These are phyloP conservation scores for Taxawa tesnikishii DNA, from an alignment of 2,329 filamentous ascomycete species.

Conservation along the genomic window DNA sequence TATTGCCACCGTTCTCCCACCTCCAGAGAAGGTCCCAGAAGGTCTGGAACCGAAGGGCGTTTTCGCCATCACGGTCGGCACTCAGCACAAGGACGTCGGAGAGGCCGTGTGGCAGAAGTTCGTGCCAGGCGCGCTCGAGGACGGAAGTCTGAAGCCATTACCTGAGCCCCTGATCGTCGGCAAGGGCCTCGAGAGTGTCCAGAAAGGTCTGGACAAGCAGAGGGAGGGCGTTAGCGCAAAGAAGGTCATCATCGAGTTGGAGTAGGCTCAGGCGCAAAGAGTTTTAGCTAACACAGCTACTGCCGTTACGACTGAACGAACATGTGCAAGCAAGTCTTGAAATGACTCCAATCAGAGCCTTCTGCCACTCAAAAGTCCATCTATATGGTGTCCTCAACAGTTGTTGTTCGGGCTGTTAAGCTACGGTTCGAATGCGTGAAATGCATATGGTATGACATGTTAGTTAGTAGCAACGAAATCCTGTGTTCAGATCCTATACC, in stretches of 20 bases:
- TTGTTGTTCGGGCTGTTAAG: too few relatives aligned
- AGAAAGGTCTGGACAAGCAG: slow-evolving; percentile 23
- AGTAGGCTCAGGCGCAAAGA: too few relatives aligned
- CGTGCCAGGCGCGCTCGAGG: slow-evolving; percentile 18
- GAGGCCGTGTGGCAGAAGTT: slow-evolving; percentile 20
- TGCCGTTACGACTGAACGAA: too few relatives aligned
- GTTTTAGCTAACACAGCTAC: too few relatives aligned
- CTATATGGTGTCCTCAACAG: too few relatives aligned
- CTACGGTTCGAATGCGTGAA: too few relatives aligned
- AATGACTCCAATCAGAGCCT: too few relatives aligned
- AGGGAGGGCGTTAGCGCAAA: slow-evolving; percentile 26
- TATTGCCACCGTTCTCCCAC: slow-evolving; percentile 8
- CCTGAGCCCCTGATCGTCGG: slow-evolving; percentile 26
- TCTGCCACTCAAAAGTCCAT: too few relatives aligned
- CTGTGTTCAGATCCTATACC: too few relatives aligned
- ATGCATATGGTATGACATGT: too few relatives aligned
- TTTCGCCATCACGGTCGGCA: slow-evolving; percentile 11
- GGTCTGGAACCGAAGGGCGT: slow-evolving; percentile 16
- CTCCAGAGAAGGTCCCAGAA: slow-evolving; percentile 12
- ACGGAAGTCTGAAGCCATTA: slow-evolving; percentile 16
- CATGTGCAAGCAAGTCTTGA: too few relatives aligned
- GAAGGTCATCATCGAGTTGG: slow-evolving; percentile 24
- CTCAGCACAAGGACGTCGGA: slow-evolving; percentile 13
- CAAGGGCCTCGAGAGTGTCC: slow-evolving; percentile 24
- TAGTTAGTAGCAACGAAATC: too few relatives aligned